A percentile compares a stretch with the other conserved stretches of the same genome.
These are phyloP conservation scores for Scedosporium minutisporum DNA, from an alignment of 2,329 filamentous ascomycete species.

Conservation along the genomic window DNA sequence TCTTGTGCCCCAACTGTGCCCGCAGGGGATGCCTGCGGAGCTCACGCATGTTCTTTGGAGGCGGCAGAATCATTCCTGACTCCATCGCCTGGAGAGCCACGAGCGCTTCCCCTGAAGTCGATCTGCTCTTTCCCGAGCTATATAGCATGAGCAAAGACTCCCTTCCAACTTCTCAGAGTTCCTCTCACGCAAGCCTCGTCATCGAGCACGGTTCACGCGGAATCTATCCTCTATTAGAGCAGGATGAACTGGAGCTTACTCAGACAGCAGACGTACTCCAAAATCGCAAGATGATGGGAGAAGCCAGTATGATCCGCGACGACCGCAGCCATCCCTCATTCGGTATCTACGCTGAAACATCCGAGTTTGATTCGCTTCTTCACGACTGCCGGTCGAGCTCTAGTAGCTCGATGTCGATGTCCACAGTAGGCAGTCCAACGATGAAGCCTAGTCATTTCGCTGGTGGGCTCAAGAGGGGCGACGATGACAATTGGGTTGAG, in stretches of 20 bases:
- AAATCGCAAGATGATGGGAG: constrained; percentile 48
- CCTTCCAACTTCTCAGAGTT: constrained; percentile 53
- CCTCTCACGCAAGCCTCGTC: constrained; percentile 36
- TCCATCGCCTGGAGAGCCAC: constrained; percentile 64
- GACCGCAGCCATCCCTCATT: constrained; percentile 18
- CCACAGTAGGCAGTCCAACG: constrained; percentile 33
- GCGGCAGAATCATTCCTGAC: constrained; percentile 53
- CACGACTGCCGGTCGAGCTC: constrained; percentile 7
- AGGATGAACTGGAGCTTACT: constrained; percentile 93
- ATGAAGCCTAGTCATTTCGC: constrained; percentile 25
- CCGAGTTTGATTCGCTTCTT: too few relatives aligned
- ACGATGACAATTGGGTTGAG: constrained; percentile 29
- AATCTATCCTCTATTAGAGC: constrained; percentile 82
- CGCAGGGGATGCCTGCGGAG: too few relatives aligned
- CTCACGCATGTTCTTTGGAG: too few relatives aligned
- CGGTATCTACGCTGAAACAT: constrained; percentile 29
- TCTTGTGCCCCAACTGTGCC: too few relatives aligned
- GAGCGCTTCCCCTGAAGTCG: constrained; percentile 87
- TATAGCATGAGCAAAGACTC: constrained; percentile 60
- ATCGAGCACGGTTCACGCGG: constrained; percentile 41
- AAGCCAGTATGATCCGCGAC: constrained; percentile 14
- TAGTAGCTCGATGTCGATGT: background rate
- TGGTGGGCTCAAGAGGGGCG: constrained; percentile 26
- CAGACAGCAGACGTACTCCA: constrained; percentile 83
- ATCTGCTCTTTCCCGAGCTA: constrained; percentile 76